These are phyloP conservation scores for Ganoderma multipileum DNA, from an alignment of 1,284 basidiomycete species.

Conservation along the genomic window DNA sequence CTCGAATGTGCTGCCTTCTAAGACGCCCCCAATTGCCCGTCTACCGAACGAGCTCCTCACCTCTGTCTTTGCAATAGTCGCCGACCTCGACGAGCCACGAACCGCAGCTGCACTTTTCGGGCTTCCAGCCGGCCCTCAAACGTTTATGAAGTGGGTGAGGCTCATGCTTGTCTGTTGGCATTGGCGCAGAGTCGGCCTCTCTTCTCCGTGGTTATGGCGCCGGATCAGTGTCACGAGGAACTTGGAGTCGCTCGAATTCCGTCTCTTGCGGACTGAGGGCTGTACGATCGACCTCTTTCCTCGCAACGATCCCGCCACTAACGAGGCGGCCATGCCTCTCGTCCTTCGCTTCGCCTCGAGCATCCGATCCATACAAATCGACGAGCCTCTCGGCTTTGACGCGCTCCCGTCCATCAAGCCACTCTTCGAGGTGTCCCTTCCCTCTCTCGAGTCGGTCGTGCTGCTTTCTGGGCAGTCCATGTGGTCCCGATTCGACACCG, in stretches of 20 bases:
- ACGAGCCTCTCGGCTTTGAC: neutral
- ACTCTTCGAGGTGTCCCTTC: neutral
- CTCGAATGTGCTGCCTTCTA: too few species aligned
- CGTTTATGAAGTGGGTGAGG: neutral
- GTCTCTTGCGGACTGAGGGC: neutral
- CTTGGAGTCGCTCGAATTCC: neutral
- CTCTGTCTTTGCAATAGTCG: neutral
- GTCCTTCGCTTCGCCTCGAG: neutral
- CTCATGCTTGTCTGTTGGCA: conserved; percentile 2
- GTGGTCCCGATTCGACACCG: neutral
- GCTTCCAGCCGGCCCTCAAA: too few species aligned
- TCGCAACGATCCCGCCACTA: neutral
- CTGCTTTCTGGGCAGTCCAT: neutral
- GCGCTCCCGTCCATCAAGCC: neutral
- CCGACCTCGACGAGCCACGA: too few species aligned
- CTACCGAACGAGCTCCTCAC: neutral
- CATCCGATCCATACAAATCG: neutral
- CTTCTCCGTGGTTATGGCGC: conserved; percentile 1
- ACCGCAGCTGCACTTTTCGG: too few species aligned
- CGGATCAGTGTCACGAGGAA: neutral
- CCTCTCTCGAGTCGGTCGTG: neutral
- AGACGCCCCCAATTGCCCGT: neutral
- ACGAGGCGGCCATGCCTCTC: neutral
- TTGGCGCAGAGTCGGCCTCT: neutral
- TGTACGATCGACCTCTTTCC: neutral